Evolutionary conservation across 768 basidiomycete genomes (phyloP).

Genomic region (Pleurotus platypus): DNA sequence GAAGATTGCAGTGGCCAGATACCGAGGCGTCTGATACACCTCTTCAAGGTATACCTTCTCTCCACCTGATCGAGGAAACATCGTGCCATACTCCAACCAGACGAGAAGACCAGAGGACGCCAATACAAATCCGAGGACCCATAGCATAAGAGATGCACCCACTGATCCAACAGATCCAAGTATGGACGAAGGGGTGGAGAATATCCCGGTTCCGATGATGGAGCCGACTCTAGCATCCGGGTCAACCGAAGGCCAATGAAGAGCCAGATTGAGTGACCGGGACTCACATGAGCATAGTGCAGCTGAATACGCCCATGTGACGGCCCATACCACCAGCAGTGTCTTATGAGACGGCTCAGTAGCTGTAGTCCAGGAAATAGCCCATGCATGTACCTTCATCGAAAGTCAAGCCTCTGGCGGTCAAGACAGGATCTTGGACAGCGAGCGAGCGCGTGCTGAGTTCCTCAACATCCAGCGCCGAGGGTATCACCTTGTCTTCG

Average conservation of each 20-base stretch:
- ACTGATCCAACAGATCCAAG: conserved; percentile 52
- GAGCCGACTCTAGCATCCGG: conserved; percentile 33
- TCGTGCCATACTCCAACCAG: conserved; percentile 62
- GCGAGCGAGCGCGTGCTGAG: no score
- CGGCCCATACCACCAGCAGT: conserved; percentile 55
- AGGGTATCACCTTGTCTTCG: no score
- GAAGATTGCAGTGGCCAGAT: conserved; percentile 46
- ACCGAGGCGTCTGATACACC: conserved; percentile 43
- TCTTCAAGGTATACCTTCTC: conserved; percentile 64
- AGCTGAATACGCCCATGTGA: conserved; percentile 53
- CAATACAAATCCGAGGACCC: conserved; percentile 57
- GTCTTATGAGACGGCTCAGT: conserved; percentile 22
- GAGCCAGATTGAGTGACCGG: not conserved
- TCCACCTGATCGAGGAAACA: conserved; percentile 60
- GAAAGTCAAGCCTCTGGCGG: conserved; percentile 42
- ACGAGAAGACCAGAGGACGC: conserved; percentile 59
- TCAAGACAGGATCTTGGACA: conserved; percentile 10
- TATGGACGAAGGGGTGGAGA: conserved; percentile 59
- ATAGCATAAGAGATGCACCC: conserved; percentile 64
- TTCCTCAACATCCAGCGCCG: no score
- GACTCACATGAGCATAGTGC: conserved; percentile 51
- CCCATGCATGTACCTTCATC: conserved; percentile 37
- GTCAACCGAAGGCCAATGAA: no score
- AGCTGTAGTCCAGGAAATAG: no score
- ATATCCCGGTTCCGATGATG: conserved; percentile 63